Percentiles rank a stretch among this genome's conserved stretches.
Evolutionary conservation across 306 rosid species (phyloP).

Genomic region (Medicago truncatula): DNA sequence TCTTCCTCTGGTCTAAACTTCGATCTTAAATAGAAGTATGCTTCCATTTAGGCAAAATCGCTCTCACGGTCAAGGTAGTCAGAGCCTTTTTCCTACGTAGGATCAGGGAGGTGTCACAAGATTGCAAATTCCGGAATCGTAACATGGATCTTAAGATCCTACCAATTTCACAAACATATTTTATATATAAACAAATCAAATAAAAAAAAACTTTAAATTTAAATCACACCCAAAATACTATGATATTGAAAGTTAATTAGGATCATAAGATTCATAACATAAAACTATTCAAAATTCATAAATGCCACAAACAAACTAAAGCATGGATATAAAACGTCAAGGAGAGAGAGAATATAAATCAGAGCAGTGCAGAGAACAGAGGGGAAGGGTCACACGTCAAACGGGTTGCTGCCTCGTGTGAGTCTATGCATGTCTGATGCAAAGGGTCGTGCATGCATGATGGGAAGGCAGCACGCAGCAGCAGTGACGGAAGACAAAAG

Average conservation of each 20-base stretch:
- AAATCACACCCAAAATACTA: background rate
- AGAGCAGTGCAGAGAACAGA: background rate
- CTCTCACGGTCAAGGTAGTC: background rate
- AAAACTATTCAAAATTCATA: background rate
- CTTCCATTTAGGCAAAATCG: background rate
- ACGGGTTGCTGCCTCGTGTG: background rate
- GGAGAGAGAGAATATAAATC: background rate
- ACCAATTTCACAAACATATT: background rate
- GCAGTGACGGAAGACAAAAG: background rate
- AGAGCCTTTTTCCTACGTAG: background rate
- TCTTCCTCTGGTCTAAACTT: slow-evolving; percentile 16
- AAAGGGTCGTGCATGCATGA: no score
- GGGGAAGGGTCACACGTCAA: background rate
- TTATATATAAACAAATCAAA: background rate
- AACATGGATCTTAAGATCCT: background rate
- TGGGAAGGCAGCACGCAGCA: no score
- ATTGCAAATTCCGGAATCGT: background rate
- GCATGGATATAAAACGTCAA: background rate
- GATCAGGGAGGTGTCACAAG: background rate
- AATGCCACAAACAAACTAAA: background rate
- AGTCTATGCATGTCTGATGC: no score
- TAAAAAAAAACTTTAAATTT: no score
- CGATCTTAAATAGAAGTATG: slow-evolving; percentile 18
- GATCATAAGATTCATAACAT: background rate
- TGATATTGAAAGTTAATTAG: background rate